Percentiles rank a stretch among this genome's conserved stretches.
Evolutionary conservation across 768 basidiomycete genomes (phyloP).

Genomic region (Austroboletus festivus): DNA sequence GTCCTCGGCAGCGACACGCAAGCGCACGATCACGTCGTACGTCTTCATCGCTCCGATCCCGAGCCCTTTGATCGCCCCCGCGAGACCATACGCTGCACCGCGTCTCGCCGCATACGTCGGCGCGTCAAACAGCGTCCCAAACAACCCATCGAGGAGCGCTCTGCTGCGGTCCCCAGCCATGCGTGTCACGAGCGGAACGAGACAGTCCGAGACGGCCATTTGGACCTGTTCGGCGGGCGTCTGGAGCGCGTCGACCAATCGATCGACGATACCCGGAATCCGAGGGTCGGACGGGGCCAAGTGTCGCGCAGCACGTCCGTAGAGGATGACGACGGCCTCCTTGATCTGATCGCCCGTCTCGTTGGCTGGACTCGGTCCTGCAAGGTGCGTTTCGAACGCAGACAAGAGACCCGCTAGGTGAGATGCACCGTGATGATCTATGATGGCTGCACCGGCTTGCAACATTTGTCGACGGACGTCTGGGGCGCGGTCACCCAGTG

Average conservation of each 20-base stretch:
- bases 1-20: constrained; percentile 78
- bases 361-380: constrained; percentile 47
- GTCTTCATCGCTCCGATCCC: constrained; percentile 86
- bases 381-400: constrained; percentile 79
- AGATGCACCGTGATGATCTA: constrained; percentile 78
- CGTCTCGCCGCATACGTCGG: constrained; percentile 90
- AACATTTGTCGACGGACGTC: constrained; percentile 88
- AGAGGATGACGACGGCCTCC: constrained; percentile 91
- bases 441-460: constrained; percentile 73
- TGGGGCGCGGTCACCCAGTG: constrained; percentile 78
- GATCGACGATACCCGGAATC: constrained; percentile 76
- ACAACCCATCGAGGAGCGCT: constrained; percentile 69
- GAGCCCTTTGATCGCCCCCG: constrained; percentile 88
- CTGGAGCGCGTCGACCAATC: constrained; percentile 84
- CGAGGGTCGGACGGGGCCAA: constrained; percentile 73
- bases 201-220: constrained; percentile 92
- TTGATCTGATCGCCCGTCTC: constrained; percentile 86
- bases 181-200: constrained; percentile 78
- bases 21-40: constrained; percentile 68
- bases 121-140: constrained; percentile 72
- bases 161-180: constrained; percentile 47
- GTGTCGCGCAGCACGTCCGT: constrained; percentile 89
- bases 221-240: constrained; percentile 97
- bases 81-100: constrained; percentile 96
- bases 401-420: constrained; percentile 71